Percentiles rank a stretch among this genome's conserved stretches.
phyloP scores from a whole-genome alignment of 2,329 filamentous ascomycete genomes.

The Biscogniauxia marginata region DNA sequence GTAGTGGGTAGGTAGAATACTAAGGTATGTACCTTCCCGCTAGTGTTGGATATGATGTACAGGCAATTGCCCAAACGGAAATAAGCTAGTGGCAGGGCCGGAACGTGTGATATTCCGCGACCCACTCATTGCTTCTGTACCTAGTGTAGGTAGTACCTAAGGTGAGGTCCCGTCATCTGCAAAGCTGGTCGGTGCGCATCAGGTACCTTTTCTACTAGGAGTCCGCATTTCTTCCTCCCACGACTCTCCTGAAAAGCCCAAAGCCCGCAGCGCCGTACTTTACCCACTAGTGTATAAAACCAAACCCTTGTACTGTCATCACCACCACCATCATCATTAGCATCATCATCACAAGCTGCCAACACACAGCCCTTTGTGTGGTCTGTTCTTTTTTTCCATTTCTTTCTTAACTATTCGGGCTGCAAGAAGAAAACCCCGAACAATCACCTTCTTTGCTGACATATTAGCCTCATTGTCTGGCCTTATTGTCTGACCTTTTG shows the following conservation, averaged over 20 bases:
- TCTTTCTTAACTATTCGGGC: too few relatives aligned
- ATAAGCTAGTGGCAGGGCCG: neutral
- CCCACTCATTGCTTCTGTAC: neutral
- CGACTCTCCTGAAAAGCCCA: neutral
- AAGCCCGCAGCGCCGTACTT: neutral
- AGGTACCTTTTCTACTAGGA: too few relatives aligned
- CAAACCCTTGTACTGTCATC: neutral
- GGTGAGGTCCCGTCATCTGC: too few relatives aligned
- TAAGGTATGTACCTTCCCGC: neutral
- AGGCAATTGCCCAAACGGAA: too few relatives aligned
- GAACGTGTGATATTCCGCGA: neutral
- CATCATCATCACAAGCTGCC: neutral
- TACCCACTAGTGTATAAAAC: neutral
- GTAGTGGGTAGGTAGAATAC: neutral
- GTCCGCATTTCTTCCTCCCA: neutral
- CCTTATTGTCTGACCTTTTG: slow-evolving; percentile 3
- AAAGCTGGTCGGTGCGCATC: too few relatives aligned
- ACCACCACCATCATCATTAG: neutral
- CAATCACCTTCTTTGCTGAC: too few relatives aligned
- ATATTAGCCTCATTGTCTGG: too few relatives aligned
- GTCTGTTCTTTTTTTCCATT: too few relatives aligned
- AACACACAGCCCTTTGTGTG: neutral
- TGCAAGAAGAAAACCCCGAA: too few relatives aligned
- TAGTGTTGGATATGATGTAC: too few relatives aligned
- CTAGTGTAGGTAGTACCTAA: too few relatives aligned